Evolutionary conservation across 169 alveolate species (phyloP).

Genomic region (Besnoitia besnoiti): DNA sequence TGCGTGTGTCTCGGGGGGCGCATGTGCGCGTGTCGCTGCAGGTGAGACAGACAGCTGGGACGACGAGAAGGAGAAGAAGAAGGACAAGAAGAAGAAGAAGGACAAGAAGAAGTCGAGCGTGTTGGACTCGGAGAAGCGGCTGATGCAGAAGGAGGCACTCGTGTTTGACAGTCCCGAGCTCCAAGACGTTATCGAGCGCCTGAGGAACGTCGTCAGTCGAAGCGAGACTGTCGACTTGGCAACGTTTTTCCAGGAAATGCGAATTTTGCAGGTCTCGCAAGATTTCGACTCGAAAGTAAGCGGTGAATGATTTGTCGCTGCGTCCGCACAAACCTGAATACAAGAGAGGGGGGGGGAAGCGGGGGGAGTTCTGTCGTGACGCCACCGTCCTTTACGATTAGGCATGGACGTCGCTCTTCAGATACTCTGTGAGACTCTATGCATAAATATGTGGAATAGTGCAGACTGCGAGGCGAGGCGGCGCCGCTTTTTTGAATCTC

Average conservation of each 20-base stretch:
- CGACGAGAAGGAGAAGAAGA: constrained; percentile 67
- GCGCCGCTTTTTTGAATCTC: background rate
- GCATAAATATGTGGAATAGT: background rate
- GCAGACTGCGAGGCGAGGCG: background rate
- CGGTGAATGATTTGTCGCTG: background rate
- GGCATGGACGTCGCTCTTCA: background rate
- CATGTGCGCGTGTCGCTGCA: background rate
- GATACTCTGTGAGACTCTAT: no score
- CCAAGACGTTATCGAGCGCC: constrained; percentile 83
- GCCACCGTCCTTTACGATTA: no score
- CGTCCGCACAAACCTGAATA: background rate
- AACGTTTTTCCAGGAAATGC: constrained; percentile 86
- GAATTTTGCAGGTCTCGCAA: constrained; percentile 91
- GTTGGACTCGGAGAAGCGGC: constrained; percentile 6
- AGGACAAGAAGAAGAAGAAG: constrained; percentile 40
- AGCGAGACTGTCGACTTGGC: constrained; percentile 77
- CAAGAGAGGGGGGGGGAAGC: background rate
- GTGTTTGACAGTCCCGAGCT: constrained; percentile 69
- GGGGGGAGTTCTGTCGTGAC: background rate
- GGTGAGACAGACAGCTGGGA: constrained; percentile 70
- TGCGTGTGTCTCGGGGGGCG: no score
- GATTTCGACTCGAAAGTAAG: constrained; percentile 80
- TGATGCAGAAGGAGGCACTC: constrained; percentile 61
- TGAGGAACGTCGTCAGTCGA: constrained; percentile 72
- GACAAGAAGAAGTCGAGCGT: constrained; percentile 5